Evolutionary conservation across 2,329 filamentous ascomycete species (phyloP), one percentile per base, ranked within the genome.

Genomic region (Aspergillus ustus): DNA sequence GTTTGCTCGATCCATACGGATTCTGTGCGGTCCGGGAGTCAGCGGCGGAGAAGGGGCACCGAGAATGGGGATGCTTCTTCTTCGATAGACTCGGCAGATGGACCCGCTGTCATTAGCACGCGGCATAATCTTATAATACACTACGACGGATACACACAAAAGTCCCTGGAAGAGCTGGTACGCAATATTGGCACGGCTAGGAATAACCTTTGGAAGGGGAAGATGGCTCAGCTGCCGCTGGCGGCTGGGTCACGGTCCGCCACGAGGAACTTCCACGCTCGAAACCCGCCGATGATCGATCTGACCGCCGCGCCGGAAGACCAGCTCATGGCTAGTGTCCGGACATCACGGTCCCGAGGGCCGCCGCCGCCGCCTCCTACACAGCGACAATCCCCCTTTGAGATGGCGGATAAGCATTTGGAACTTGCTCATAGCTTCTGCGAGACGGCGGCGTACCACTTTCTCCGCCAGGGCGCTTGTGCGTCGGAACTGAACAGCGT

Each of bases 91-190:
- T 76, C 75, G 2, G 67, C 60, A 7, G 70, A 77, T 9, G 70
- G 67, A 19, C 67, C 70, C 29, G 65, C 69, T n/a, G 86, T 87
- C 64, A 90, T 90, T 73, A 87, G 91, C 58, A 88, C 87, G 3
- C 86, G 90, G 66, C 89, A 84, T 60, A 90, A 92, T 83, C 89
- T 94, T 51, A 89, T 95, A 45, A 91, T 97, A n/a, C 93, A 92
- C 77, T 97, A 97, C 73, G 93, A 97, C 73, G 91, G 90, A 67
- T 89, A 92, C 64, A 89, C 96, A 3, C 93, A 97, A 73, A 87
- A 87, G 54, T 87, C 89, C 44, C 92, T 97, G 66, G 93, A 96
- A 69, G 84, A 89, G 59, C 80, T 97, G 53, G 93, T 97, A 60
- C 89, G 92, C 64, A 90, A 91, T 59, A 88, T 97, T 40, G 92